Conservation (phyloP, 208 protist genomes). For the Leishmania amazonensis region DNA sequence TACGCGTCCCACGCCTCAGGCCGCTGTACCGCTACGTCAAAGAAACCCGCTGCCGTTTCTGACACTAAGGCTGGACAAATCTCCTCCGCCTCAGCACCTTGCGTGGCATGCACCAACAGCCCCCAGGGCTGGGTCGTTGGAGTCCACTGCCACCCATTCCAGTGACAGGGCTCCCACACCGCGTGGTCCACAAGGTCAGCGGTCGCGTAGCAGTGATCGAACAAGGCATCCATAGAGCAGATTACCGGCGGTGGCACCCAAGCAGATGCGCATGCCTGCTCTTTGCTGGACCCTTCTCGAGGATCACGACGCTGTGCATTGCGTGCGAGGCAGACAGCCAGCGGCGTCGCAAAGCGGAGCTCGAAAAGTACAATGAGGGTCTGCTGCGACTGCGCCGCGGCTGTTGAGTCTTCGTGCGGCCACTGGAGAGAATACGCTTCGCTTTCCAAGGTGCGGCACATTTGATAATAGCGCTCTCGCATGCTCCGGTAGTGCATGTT, state of each 20-base stretch:
- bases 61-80: background rate
- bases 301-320: slow-evolving; percentile 32
- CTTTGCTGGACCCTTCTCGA: background rate
- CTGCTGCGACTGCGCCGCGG: background rate
- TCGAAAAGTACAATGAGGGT: slow-evolving; percentile 45
- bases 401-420: background rate
- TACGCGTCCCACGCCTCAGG: slow-evolving; percentile 5
- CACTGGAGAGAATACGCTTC: background rate
- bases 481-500: slow-evolving; percentile 82
- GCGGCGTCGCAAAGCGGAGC: slow-evolving; percentile 43
- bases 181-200: background rate
- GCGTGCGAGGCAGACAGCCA: slow-evolving; percentile 49
- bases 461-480: slow-evolving; percentile 67
- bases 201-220: slow-evolving; percentile 35
- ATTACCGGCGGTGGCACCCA: slow-evolving; percentile 58
- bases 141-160: slow-evolving; percentile 20
- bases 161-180: background rate
- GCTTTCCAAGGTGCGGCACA: slow-evolving; percentile 38
- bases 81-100: background rate
- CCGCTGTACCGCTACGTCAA: slow-evolving; percentile 10
- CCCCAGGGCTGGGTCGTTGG: slow-evolving; percentile 32
- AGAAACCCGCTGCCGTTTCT: slow-evolving; percentile 15
- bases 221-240: slow-evolving; percentile 48
- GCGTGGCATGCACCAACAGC: slow-evolving; percentile 21
- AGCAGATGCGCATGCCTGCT: background rate